Base-by-base conservation (phyloP, 2,329 filamentous ascomycete species). In the Celoporthe dispersa region DNA sequence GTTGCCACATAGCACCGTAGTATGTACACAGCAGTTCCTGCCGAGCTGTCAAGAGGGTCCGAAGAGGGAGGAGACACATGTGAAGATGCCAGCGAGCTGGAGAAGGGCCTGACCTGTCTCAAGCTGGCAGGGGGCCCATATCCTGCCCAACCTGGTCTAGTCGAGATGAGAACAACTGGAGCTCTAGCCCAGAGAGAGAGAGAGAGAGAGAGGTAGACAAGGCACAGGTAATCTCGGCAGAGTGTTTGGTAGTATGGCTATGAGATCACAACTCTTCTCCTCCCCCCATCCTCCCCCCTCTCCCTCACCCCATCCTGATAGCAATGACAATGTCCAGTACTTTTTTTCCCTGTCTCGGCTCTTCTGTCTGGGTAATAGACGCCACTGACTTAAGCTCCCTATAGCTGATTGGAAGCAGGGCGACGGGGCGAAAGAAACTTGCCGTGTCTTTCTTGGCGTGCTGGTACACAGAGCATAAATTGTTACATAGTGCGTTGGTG, bases 321-420 rank as follows among this genome's bases (percentile, higher is more conserved):
- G 33, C 28, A 31, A 57, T 19, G 28, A 31, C 1, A 61, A 41
- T 28, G 7, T 28, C 4, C 60, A 63, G 60, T 62, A 16, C 35
- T 39, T 14, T 14, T 39, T 14, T 14, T 25, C 22, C 60, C 8
- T 63, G 60, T 63, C 60, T 63, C 60, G 60, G 60, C 60, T 63
- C 60, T 63, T 63, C 22, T 41, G 35, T 41, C 22, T 44, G 3
- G 37, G n/a, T 28, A 63, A 28, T 25, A 28, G 60, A 44, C 37
- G 60, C 60, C 60, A 35, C 59, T 61, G 53, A 31, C 53, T 31
- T 57, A 57, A 57, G 53, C 12, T 57, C 53, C 53, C 53, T 31
- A 31, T 16, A 31, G 53, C 53, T 57, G 53, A 19, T 57, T 57
- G 14, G 28, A 33, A 28, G 12, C 53, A 57, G 25, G 53, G 53